Evolutionary conservation across 441 rosid species (phyloP).

Genomic region (Raphanus hybrid): DNA sequence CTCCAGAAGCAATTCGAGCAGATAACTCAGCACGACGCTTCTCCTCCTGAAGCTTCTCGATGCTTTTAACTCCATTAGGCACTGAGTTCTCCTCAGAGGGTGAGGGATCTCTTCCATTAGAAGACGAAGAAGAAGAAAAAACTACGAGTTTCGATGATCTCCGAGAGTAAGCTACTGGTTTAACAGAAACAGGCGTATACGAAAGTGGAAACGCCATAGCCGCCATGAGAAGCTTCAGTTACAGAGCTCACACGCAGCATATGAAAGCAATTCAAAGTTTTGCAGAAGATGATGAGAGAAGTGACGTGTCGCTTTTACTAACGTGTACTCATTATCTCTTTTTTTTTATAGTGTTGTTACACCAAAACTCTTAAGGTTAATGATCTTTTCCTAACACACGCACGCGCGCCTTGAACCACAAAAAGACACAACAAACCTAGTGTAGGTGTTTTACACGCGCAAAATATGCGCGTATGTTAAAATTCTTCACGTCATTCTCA

Average conservation of each 20-base stretch:
- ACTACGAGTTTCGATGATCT: slow-evolving; percentile 38
- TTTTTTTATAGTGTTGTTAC: neutral
- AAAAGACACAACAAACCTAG: neutral
- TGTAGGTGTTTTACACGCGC: neutral
- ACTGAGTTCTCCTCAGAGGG: slow-evolving; percentile 48
- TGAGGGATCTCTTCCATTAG: slow-evolving; percentile 73
- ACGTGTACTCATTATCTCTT: neutral
- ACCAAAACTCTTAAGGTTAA: neutral
- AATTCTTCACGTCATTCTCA: neutral
- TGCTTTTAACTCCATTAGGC: slow-evolving; percentile 50
- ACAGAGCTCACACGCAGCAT: neutral
- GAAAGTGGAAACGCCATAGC: slow-evolving; percentile 44
- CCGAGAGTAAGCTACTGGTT: slow-evolving; percentile 36
- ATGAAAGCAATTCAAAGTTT: neutral
- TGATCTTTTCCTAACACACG: neutral
- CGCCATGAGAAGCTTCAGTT: slow-evolving; percentile 25
- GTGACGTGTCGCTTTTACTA: slow-evolving; percentile 8
- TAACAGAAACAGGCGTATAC: slow-evolving; percentile 25
- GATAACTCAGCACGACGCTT: slow-evolving; percentile 82
- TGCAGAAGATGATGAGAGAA: neutral
- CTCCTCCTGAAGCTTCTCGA: slow-evolving; percentile 61
- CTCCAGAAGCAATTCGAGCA: slow-evolving; percentile 87
- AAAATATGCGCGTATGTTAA: neutral
- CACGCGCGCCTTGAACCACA: neutral
- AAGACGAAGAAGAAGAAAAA: slow-evolving; percentile 58